Conservation (phyloP, 352 stramenopile genomes). For the Synura sp. region DNA sequence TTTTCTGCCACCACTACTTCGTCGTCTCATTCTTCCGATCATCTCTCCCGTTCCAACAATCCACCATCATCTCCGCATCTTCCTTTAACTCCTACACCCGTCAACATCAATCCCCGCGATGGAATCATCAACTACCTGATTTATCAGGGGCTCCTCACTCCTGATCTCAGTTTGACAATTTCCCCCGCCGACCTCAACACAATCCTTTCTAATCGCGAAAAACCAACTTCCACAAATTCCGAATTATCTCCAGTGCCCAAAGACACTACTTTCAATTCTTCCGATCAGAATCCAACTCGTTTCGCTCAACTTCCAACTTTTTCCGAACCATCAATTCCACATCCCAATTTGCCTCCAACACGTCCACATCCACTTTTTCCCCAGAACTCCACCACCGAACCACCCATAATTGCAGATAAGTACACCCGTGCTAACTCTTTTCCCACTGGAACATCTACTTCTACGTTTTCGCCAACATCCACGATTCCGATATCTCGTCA, state of each 20-base stretch:
- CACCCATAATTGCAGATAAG: not conserved
- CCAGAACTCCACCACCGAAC: not conserved
- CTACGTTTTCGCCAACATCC: constrained; percentile 7
- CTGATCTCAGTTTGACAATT: too few species aligned
- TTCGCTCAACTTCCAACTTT: constrained; percentile 11
- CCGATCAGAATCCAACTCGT: not conserved
- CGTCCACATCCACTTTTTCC: constrained; percentile 22
- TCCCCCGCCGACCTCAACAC: too few species aligned
- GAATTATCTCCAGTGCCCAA: constrained; percentile 20
- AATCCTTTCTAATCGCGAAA: not conserved
- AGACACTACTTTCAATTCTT: not conserved
- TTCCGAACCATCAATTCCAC: constrained; percentile 12
- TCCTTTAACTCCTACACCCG: too few species aligned
- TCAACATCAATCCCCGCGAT: too few species aligned
- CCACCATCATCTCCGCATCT: too few species aligned
- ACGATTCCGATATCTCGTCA: not conserved
- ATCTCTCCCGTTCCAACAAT: too few species aligned
- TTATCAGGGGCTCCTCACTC: too few species aligned
- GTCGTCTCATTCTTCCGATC: too few species aligned
- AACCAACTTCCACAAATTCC: not conserved
- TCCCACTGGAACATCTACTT: not conserved
- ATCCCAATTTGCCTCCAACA: constrained; percentile 2
- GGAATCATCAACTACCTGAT: too few species aligned
- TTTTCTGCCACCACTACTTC: too few species aligned
- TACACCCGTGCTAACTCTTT: constrained; percentile 24